Conservation (phyloP, 208 protist genomes). For the Leishmania amazonensis region DNA sequence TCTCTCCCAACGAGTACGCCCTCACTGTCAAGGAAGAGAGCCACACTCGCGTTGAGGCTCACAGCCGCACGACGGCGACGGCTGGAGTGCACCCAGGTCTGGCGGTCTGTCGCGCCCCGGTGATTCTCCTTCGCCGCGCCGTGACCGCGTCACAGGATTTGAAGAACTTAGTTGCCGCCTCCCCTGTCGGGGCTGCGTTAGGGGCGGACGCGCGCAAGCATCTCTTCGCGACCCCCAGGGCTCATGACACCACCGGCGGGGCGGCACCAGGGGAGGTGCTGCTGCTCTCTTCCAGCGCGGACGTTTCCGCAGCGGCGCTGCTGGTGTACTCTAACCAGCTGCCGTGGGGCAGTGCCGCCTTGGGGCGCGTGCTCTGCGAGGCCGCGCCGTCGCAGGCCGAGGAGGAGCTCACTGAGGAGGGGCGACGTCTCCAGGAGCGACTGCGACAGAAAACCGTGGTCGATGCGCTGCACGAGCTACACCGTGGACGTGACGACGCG, state of each 20-base stretch:
- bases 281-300: constrained; percentile 23
- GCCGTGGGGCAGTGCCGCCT: constrained; percentile 14
- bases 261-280: constrained; percentile 17
- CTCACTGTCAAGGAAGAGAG: not conserved
- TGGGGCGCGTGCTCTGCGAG: constrained; percentile 14
- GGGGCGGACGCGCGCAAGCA: constrained; percentile 64
- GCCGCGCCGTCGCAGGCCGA: not conserved
- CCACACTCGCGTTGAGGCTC: not conserved
- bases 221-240: constrained; percentile 36
- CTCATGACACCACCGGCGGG: not conserved
- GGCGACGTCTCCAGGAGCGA: not conserved
- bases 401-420: not conserved
- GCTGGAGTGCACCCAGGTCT: not conserved
- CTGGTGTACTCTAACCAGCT: constrained; percentile 28
- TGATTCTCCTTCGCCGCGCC: constrained; percentile 43
- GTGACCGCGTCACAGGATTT: constrained; percentile 57
- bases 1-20: not conserved
- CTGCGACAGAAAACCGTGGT: constrained; percentile 1
- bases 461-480: constrained; percentile 14
- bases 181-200: constrained; percentile 52
- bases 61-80: not conserved
- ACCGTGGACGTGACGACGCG: constrained; percentile 27
- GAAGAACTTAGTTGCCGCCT: constrained; percentile 64
- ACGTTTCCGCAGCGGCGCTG: constrained; percentile 21
- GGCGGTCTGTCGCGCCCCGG: constrained; percentile 32